Evolutionary conservation across 2,329 filamentous ascomycete species (phyloP).

Genomic region (Hypoxylon sp.): DNA sequence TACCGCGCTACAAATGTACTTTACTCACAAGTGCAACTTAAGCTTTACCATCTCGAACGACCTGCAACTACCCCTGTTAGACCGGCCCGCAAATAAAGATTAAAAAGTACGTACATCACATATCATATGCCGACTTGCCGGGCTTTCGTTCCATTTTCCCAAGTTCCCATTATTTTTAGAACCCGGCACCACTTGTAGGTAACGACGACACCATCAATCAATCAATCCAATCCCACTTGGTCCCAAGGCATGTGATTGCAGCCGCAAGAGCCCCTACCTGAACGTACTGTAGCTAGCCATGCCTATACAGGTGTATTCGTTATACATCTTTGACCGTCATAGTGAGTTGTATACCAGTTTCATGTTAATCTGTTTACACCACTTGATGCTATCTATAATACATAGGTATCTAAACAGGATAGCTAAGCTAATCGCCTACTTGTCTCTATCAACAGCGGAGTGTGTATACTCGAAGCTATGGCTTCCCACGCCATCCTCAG

Average conservation of each 20-base stretch:
- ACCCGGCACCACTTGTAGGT: conserved; percentile 11
- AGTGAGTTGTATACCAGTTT: conserved; percentile 69
- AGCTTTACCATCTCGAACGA: too few relatives aligned
- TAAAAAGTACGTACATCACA: conserved; percentile 10
- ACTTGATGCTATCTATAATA: conserved; percentile 9
- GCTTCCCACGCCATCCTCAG: conserved; percentile 60
- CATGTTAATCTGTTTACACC: too few relatives aligned
- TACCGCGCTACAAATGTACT: too few relatives aligned
- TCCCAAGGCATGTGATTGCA: conserved; percentile 44
- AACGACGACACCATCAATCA: conserved; percentile 1
- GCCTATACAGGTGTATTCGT: conserved; percentile 83
- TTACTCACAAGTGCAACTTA: too few relatives aligned
- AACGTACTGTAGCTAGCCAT: conserved; percentile 61
- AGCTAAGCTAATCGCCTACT: too few relatives aligned
- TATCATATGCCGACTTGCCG: conserved; percentile 35
- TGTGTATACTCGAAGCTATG: conserved; percentile 96
- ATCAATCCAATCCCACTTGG: conserved; percentile 5
- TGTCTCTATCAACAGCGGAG: conserved; percentile 79
- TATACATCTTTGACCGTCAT: conserved; percentile 99
- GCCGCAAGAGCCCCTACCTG: conserved; percentile 33
- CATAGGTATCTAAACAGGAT: too few relatives aligned
- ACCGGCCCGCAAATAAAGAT: conserved; percentile 28
- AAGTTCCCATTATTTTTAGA: conserved; percentile 34
- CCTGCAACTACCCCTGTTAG: too few relatives aligned
- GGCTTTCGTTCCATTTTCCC: conserved; percentile 8